Evolutionary conservation across 495 filamentous ascomycete species (phyloP).

Genomic region (Penicillium turbatum): DNA sequence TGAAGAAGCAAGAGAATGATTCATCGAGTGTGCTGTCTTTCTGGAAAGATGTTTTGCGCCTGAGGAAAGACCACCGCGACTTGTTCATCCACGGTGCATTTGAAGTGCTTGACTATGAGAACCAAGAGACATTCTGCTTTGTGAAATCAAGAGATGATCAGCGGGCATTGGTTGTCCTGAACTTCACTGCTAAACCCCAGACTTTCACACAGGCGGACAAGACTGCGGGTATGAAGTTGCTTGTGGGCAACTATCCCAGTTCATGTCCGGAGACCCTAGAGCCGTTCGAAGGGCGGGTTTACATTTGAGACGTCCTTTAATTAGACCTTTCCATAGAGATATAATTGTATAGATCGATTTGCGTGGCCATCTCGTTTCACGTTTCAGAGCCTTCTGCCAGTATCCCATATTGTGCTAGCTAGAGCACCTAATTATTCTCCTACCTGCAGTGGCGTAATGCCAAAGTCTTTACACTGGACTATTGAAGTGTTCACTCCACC

Average conservation of each 20-base stretch:
- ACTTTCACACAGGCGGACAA: slow-evolving; percentile 6
- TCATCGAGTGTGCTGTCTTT: slow-evolving; percentile 38
- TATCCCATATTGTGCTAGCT: too few relatives aligned
- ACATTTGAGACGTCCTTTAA: slow-evolving; percentile 1
- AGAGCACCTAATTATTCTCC: too few relatives aligned
- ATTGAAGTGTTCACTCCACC: too few relatives aligned
- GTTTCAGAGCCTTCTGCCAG: too few relatives aligned
- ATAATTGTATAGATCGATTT: neutral
- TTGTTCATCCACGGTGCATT: slow-evolving; percentile 54
- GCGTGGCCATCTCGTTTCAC: neutral
- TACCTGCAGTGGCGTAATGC: too few relatives aligned
- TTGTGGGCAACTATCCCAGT: slow-evolving; percentile 15
- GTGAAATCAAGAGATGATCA: slow-evolving; percentile 13
- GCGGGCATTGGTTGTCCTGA: slow-evolving; percentile 20
- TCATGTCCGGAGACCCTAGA: neutral
- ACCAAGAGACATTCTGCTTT: slow-evolving; percentile 32
- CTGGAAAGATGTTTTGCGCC: slow-evolving; percentile 40
- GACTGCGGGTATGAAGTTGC: slow-evolving; percentile 7
- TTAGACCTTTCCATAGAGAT: neutral
- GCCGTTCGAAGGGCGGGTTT: slow-evolving; percentile 24
- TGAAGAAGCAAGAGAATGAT: slow-evolving; percentile 35
- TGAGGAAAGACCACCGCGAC: slow-evolving; percentile 47
- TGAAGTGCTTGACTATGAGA: slow-evolving; percentile 34
- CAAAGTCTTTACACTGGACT: too few relatives aligned
- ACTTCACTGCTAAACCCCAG: slow-evolving; percentile 18